phyloP scores from a whole-genome alignment of 495 filamentous ascomycete genomes.

The Endocarpon pusillum region DNA sequence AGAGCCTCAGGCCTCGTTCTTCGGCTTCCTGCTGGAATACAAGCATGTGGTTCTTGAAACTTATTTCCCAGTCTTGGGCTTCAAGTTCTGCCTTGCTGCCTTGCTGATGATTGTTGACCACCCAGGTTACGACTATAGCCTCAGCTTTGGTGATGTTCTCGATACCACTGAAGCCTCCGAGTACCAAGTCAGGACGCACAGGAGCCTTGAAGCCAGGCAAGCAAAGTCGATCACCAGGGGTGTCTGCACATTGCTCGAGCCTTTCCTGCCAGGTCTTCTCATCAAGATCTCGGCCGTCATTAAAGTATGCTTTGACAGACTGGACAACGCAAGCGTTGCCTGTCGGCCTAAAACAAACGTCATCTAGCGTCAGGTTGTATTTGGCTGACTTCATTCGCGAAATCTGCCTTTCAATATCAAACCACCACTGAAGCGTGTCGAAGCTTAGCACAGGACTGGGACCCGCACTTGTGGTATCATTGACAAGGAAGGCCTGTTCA shows the following conservation, averaged over 20 bases:
- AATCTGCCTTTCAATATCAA: slow-evolving; percentile 67
- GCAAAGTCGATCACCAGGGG: slow-evolving; percentile 53
- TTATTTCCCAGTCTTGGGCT: slow-evolving; percentile 81
- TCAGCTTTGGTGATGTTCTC: slow-evolving; percentile 49
- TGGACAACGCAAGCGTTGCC: slow-evolving; percentile 85
- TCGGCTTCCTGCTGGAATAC: slow-evolving; percentile 64
- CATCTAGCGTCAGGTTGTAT: slow-evolving; percentile 47
- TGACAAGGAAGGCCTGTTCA: slow-evolving; percentile 85
- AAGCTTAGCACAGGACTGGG: slow-evolving; percentile 68
- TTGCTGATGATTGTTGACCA: slow-evolving; percentile 75
- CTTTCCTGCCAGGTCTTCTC: slow-evolving; percentile 49
- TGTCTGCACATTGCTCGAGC: slow-evolving; percentile 52
- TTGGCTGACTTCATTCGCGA: slow-evolving; percentile 46
- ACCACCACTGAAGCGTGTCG: slow-evolving; percentile 85
- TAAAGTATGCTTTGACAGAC: slow-evolving; percentile 73
- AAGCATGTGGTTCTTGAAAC: slow-evolving; percentile 50
- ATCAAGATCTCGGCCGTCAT: slow-evolving; percentile 42
- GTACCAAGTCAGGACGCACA: slow-evolving; percentile 62
- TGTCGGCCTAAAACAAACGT: slow-evolving; percentile 88
- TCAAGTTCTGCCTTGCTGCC: slow-evolving; percentile 45
- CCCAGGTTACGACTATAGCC: slow-evolving; percentile 85
- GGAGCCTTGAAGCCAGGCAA: slow-evolving; percentile 78
- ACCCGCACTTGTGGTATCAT: slow-evolving; percentile 48
- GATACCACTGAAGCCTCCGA: slow-evolving; percentile 59
- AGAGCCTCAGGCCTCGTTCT: slow-evolving; percentile 63